A percentile compares a stretch with the other conserved stretches of the same genome.
These are phyloP conservation scores for Cucurbita pepo DNA, from an alignment of 306 rosid species.

Conservation along the genomic window DNA sequence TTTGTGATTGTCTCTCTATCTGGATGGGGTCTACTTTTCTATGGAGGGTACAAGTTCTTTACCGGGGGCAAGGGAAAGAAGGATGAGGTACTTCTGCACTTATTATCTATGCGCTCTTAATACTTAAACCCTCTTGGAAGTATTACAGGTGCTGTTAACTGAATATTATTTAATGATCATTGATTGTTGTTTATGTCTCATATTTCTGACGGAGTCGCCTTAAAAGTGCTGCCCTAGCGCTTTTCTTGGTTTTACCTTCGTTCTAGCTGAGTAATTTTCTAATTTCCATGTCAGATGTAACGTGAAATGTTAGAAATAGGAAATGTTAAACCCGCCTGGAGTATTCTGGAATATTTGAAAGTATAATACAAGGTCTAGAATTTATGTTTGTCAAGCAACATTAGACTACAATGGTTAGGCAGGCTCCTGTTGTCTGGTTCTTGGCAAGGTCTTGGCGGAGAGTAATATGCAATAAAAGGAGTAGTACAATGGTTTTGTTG, in stretches of 20 bases:
- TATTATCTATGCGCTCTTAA: not conserved
- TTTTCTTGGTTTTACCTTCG: not conserved
- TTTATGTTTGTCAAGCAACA: not conserved
- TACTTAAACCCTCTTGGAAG: not conserved
- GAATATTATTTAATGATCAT: not conserved
- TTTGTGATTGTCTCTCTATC: conserved; percentile 62
- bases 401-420: not conserved
- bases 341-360: not conserved
- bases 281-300: not conserved
- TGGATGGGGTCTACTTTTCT: conserved; percentile 76
- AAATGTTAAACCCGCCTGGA: not conserved
- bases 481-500: not conserved
- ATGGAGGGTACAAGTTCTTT: conserved; percentile 43
- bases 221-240: not conserved
- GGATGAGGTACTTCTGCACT: conserved; percentile 53
- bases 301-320: not conserved
- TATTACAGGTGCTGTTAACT: not conserved
- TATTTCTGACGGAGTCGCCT: not conserved
- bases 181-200: not conserved
- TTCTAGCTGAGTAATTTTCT: not conserved
- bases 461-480: not conserved
- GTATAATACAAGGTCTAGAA: not conserved
- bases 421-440: not conserved
- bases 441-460: not conserved
- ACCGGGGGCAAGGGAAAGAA: conserved; percentile 66